Percentiles rank a stretch among this genome's conserved stretches.
Evolutionary conservation across 345 rosid genomes (phyloP).

Genomic region (Moricandia moricandioides): DNA sequence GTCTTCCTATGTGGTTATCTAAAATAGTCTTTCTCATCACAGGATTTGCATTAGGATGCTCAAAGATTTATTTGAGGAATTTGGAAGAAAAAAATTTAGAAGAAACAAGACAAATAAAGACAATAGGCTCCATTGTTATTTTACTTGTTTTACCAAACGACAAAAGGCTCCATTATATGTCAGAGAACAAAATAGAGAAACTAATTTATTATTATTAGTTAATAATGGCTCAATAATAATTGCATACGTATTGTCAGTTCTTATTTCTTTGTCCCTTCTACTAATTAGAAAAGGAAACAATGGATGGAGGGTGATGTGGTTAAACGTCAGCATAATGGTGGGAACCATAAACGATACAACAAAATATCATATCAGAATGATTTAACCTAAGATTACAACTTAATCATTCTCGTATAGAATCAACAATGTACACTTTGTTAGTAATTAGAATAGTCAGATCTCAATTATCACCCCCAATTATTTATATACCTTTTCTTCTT

Average conservation of each 20-base stretch:
- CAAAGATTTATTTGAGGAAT: conserved; percentile 3
- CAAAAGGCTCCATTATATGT: conserved; percentile 17
- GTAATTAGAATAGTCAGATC: neutral
- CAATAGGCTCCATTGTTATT: conserved; percentile 6
- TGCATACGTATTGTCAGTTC: conserved; percentile 17
- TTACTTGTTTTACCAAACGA: conserved; percentile 19
- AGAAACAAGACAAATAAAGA: conserved; percentile 15
- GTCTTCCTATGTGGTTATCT: neutral
- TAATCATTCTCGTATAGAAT: conserved; percentile 31
- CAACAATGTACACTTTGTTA: conserved; percentile 17
- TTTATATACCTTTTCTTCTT: too few relatives aligned
- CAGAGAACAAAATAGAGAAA: conserved; percentile 10
- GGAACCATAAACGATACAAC: neutral
- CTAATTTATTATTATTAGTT: neutral
- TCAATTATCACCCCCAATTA: too few relatives aligned
- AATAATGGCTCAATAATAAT: conserved; percentile 12
- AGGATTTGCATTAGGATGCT: conserved; percentile 7
- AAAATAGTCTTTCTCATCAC: neutral
- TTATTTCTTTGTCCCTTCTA: conserved; percentile 15
- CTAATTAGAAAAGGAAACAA: neutral
- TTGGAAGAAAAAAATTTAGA: conserved; percentile 7
- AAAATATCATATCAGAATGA: conserved; percentile 33
- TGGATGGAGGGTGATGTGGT: conserved; percentile 18
- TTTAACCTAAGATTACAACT: conserved; percentile 30
- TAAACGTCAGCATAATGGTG: conserved; percentile 31